These are phyloP conservation scores for Paratinospora sagittata DNA, from an alignment of 164 flowering plant species.

Conservation along the genomic window DNA sequence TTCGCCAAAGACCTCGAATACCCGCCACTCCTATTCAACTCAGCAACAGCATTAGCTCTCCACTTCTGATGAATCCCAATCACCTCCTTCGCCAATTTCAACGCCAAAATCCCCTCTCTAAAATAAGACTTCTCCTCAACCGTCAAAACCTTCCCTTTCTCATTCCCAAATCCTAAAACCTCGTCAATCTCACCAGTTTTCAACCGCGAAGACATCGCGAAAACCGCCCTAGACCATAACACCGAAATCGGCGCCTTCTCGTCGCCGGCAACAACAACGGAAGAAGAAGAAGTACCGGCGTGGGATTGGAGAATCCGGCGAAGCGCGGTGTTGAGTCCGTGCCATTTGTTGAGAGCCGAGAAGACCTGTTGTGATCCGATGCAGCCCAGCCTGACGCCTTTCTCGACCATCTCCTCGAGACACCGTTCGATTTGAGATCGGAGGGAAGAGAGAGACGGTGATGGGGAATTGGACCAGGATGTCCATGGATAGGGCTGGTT, in stretches of 20 bases:
- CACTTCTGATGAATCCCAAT: conserved; percentile 57
- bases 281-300: background rate
- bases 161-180: no score
- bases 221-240: conserved; percentile 78
- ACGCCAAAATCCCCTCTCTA: conserved; percentile 53
- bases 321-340: no score
- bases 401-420: conserved; percentile 63
- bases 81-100: conserved; percentile 83
- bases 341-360: conserved; percentile 63
- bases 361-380: conserved; percentile 66
- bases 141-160: no score
- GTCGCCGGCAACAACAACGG: no score
- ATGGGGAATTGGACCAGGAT: conserved; percentile 51
- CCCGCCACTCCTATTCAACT: no score
- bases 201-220: no score
- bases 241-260: conserved; percentile 30
- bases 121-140: conserved; percentile 46
- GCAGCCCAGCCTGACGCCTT: conserved; percentile 56
- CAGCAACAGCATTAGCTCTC: no score
- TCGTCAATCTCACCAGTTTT: no score
- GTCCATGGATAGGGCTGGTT: no score
- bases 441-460: conserved; percentile 42
- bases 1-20: no score
- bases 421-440: conserved; percentile 50
- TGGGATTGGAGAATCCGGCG: no score